Percentiles rank a stretch among this genome's conserved stretches.
Conservation (phyloP, 441 rosid genomes). For the Aquilaria agallochum region DNA sequence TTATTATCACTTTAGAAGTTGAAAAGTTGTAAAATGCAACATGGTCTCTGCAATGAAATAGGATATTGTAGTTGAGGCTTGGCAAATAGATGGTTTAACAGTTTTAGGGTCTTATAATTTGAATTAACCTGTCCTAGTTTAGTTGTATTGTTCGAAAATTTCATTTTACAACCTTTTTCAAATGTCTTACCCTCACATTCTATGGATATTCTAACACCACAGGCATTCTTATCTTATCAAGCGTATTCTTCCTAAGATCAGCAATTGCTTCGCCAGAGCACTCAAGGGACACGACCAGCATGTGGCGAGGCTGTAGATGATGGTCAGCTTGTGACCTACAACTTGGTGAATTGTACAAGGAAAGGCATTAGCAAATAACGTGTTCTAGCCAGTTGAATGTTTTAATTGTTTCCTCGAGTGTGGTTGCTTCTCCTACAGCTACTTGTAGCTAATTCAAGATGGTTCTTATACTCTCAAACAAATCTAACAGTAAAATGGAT, state of each 20-base stretch:
- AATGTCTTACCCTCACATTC: background rate
- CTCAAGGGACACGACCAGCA: slow-evolving; percentile 62
- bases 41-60: no score
- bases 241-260: slow-evolving; percentile 79
- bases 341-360: slow-evolving; percentile 47
- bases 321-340: slow-evolving; percentile 24
- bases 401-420: slow-evolving; percentile 19
- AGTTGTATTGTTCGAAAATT: no score
- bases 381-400: slow-evolving; percentile 26
- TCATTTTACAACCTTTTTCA: no score
- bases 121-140: no score
- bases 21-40: no score
- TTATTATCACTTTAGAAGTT: no score
- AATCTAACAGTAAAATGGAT: no score
- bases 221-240: slow-evolving; percentile 82
- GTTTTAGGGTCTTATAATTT: no score
- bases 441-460: no score
- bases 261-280: slow-evolving; percentile 70
- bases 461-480: no score
- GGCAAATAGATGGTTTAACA: no score
- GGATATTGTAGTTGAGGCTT: no score
- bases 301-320: slow-evolving; percentile 52
- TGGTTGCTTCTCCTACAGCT: slow-evolving; percentile 14
- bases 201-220: slow-evolving; percentile 26
- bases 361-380: slow-evolving; percentile 18